Evolutionary conservation across 2,329 filamentous ascomycete species (phyloP).

Genomic region (Anisogramma anomala): DNA sequence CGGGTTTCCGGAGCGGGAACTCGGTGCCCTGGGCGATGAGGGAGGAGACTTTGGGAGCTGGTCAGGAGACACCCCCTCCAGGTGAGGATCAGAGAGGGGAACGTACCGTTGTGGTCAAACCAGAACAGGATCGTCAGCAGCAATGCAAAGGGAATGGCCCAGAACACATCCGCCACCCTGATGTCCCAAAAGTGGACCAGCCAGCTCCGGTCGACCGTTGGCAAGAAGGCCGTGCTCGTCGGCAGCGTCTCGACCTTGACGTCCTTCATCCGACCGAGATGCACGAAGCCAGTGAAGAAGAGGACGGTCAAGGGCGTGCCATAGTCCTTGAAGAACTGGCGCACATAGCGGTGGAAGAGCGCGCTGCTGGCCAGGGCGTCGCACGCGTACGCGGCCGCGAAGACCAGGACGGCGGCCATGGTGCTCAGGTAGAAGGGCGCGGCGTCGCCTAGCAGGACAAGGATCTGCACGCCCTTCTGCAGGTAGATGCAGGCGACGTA

Average conservation of each 20-base stretch:
- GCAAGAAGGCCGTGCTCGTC: slow-evolving; percentile 65
- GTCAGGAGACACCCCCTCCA: slow-evolving; percentile 6
- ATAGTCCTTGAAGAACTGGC: slow-evolving; percentile 82
- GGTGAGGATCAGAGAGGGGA: background rate
- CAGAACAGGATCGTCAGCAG: slow-evolving; percentile 77
- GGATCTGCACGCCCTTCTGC: slow-evolving; percentile 80
- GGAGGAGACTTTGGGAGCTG: slow-evolving; percentile 50
- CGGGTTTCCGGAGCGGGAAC: slow-evolving; percentile 68
- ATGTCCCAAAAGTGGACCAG: slow-evolving; percentile 75
- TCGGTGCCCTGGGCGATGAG: slow-evolving; percentile 75
- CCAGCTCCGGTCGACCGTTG: slow-evolving; percentile 63
- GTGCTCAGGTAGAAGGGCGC: slow-evolving; percentile 69
- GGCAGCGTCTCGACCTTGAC: slow-evolving; percentile 62
- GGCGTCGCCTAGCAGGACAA: slow-evolving; percentile 59
- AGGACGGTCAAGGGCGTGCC: slow-evolving; percentile 72
- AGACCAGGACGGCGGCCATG: slow-evolving; percentile 63
- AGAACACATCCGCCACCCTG: slow-evolving; percentile 59
- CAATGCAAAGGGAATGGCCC: slow-evolving; percentile 77
- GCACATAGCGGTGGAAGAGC: slow-evolving; percentile 62
- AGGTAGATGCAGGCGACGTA: slow-evolving; percentile 88
- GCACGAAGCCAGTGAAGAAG: slow-evolving; percentile 84
- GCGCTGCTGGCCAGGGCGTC: slow-evolving; percentile 58
- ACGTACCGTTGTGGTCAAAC: slow-evolving; percentile 74
- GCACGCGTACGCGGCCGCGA: slow-evolving; percentile 64
- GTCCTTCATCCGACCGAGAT: slow-evolving; percentile 69